Evolutionary conservation across 78 protist genomes (phyloP).

Genomic region (Capsaspora owczarzaki): DNA sequence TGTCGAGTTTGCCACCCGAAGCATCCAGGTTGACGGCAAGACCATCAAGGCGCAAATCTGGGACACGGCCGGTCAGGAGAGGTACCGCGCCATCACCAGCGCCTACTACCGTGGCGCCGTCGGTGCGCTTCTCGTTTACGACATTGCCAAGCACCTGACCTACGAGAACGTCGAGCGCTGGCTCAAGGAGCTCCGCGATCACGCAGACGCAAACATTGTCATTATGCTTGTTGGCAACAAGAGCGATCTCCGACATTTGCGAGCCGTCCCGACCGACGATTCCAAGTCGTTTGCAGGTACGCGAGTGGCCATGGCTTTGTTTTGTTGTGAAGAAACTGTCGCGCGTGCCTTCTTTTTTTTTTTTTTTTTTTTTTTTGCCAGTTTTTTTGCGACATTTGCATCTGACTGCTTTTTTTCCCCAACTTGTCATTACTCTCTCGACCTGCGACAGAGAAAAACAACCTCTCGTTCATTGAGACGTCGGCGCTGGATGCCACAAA

Average conservation of each 20-base stretch:
- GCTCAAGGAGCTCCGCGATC: slow-evolving; percentile 41
- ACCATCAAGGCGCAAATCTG: slow-evolving; percentile 90
- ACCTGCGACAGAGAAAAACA: slow-evolving; percentile 9
- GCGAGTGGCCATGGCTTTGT: not conserved
- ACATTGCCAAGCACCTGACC: slow-evolving; percentile 74
- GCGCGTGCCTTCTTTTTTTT: not conserved
- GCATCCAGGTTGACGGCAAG: slow-evolving; percentile 79
- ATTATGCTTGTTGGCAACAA: slow-evolving; percentile 98
- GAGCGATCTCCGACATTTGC: slow-evolving; percentile 76
- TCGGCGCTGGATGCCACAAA: slow-evolving; percentile 65
- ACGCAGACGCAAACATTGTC: slow-evolving; percentile 55
- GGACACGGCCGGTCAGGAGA: slow-evolving; percentile 98
- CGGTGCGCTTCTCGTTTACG: slow-evolving; percentile 96
- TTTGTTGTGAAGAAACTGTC: not conserved
- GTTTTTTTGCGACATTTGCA: not conserved
- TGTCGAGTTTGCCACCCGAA: slow-evolving; percentile 95
- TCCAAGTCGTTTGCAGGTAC: slow-evolving; percentile 64
- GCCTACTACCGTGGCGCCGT: slow-evolving; percentile 94
- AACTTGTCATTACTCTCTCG: not conserved
- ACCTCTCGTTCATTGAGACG: slow-evolving; percentile 62
- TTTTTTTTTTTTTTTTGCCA: not conserved
- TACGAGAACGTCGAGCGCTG: slow-evolving; percentile 88
- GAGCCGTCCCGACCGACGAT: slow-evolving; percentile 69
- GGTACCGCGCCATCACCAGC: slow-evolving; percentile 91
- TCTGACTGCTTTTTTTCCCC: not conserved